These are phyloP conservation scores for Closterium sp. DNA, from an alignment of 139 green algal genomes.

Conservation along the genomic window DNA sequence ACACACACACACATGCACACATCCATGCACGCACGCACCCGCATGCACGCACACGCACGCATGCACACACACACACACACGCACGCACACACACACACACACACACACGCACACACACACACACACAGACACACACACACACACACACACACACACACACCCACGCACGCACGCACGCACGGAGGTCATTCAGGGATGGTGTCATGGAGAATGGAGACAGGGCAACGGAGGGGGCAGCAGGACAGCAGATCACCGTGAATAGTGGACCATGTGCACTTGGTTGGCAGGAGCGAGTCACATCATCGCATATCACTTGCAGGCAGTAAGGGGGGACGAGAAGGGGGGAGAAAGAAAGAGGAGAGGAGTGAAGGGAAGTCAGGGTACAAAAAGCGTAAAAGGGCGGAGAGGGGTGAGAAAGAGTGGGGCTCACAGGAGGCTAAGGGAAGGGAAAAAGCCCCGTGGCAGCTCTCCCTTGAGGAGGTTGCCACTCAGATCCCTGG, in stretches of 20 bases:
- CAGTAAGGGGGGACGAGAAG: neutral
- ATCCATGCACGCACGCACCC: neutral
- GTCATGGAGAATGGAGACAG: too few relatives aligned
- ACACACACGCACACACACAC: constrained; percentile 6
- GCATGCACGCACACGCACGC: constrained; percentile 3
- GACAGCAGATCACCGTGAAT: too few relatives aligned
- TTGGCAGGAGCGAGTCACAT: too few relatives aligned
- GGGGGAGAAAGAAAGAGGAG: neutral
- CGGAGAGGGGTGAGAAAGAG: neutral
- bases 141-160: constrained; percentile 11
- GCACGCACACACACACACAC: constrained; percentile 6
- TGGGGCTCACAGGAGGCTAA: neutral
- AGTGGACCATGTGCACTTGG: too few relatives aligned
- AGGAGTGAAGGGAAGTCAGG: too few relatives aligned
- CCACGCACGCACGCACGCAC: constrained; percentile 13
- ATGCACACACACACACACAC: constrained; percentile 3
- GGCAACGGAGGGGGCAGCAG: too few relatives aligned
- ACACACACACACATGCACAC: constrained; percentile 4
- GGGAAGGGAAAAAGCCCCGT: neutral
- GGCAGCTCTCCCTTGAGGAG: neutral
- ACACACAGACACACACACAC: constrained; percentile 10
- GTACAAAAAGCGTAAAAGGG: neutral
- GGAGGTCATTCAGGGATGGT: too few relatives aligned
- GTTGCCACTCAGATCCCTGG: neutral
- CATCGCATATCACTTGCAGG: too few relatives aligned